Conservation (phyloP, 768 basidiomycete genomes). For the Pleurotus ostreatus region DNA sequence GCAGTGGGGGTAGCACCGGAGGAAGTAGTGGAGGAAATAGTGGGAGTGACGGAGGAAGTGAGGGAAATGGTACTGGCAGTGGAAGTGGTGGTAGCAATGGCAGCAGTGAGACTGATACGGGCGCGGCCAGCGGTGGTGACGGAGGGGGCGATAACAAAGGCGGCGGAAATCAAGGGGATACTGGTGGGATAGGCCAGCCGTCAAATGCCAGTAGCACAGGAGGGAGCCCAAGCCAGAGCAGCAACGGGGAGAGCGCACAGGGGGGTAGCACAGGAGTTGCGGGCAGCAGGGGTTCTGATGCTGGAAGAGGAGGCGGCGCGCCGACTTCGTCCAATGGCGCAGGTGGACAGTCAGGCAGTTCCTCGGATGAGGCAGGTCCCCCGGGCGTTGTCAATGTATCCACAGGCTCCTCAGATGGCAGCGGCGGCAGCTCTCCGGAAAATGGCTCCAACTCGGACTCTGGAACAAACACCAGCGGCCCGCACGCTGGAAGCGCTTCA, state of each 20-base stretch:
- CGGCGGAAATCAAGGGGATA: neutral
- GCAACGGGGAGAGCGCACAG: neutral
- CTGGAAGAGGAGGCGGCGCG: neutral
- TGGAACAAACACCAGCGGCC: neutral
- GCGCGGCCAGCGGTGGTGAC: neutral
- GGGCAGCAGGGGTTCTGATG: neutral
- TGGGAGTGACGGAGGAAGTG: constrained; percentile 9
- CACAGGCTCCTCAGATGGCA: neutral
- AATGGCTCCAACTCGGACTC: constrained; percentile 6
- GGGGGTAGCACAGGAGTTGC: neutral
- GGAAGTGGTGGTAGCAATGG: constrained; percentile 7
- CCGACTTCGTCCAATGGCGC: constrained; percentile 7
- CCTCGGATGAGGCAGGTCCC: neutral
- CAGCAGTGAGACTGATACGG: neutral
- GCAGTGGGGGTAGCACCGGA: constrained; percentile 4
- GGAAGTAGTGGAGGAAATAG: constrained; percentile 11
- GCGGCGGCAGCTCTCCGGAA: neutral
- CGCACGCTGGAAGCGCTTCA: neutral
- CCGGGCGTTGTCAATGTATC: neutral
- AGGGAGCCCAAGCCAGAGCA: neutral
- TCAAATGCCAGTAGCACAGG: neutral
- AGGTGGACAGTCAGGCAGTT: neutral
- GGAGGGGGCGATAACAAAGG: neutral
- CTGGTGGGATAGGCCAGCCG: neutral
- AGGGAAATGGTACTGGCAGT: neutral